These are phyloP conservation scores for Apophysomyces elegans DNA, from an alignment of 371 early-diverging fungal genomes.

Conservation along the genomic window DNA sequence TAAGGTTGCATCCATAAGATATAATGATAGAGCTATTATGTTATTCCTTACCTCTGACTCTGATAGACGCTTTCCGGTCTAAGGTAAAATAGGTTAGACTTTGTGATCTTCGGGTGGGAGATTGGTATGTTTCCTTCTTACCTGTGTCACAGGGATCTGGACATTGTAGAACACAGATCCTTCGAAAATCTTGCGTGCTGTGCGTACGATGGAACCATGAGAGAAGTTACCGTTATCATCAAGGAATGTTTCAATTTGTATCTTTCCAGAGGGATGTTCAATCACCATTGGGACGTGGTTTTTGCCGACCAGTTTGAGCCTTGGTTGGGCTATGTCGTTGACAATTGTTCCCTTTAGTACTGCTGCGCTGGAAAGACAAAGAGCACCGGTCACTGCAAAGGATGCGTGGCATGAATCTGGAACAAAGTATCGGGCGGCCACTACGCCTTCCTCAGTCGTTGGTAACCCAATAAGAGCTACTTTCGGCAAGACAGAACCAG, in stretches of 20 bases:
- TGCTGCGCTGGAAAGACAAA: conserved; percentile 6
- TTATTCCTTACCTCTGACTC: neutral
- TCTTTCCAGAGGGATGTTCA: conserved; percentile 2
- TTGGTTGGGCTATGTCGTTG: neutral
- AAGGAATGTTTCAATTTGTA: neutral
- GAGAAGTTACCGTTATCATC: neutral
- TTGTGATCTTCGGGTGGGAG: neutral
- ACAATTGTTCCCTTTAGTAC: neutral
- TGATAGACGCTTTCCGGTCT: neutral
- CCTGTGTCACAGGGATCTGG: neutral
- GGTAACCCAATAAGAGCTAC: neutral
- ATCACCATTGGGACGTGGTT: neutral
- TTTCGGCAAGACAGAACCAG: neutral
- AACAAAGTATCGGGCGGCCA: neutral
- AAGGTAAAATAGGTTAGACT: neutral
- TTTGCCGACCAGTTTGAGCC: neutral
- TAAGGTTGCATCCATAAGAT: neutral
- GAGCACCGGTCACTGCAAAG: conserved; percentile 1
- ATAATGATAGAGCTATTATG: neutral
- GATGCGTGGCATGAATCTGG: conserved; percentile 1
- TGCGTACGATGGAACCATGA: neutral
- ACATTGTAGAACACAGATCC: neutral
- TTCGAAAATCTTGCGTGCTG: conserved; percentile 7
- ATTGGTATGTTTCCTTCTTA: neutral
- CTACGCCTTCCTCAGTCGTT: neutral